These are phyloP conservation scores for Psilocybe cubensis DNA, from an alignment of 768 basidiomycete genomes.

Conservation along the genomic window DNA sequence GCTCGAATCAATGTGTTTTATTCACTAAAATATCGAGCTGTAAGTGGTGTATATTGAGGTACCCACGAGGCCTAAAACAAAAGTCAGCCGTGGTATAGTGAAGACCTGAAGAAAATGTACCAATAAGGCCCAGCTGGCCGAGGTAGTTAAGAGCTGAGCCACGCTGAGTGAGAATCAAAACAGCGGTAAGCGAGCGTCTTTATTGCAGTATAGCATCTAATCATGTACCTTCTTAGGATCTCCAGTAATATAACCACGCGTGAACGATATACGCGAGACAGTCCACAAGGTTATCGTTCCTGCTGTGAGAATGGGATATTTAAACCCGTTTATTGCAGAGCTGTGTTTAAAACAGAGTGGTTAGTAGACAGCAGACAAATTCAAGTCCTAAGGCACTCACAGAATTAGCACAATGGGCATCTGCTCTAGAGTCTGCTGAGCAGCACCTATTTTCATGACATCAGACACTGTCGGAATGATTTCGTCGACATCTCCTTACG, in stretches of 20 bases:
- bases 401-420: background rate
- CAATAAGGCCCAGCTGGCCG: background rate
- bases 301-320: slow-evolving; percentile 45
- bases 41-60: background rate
- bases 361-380: background rate
- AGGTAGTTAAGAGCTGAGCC: background rate
- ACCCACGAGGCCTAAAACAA: background rate
- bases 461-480: background rate
- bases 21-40: no score
- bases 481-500: background rate
- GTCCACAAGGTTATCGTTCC: slow-evolving; percentile 39
- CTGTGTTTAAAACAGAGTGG: slow-evolving; percentile 22
- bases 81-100: background rate
- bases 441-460: background rate
- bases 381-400: background rate
- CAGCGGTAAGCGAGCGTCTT: background rate
- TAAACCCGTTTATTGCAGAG: slow-evolving; percentile 41
- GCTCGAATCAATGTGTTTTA: no score
- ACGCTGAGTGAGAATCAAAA: background rate
- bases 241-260: slow-evolving; percentile 46
- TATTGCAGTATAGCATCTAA: background rate
- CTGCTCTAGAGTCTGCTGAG: background rate
- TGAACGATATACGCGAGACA: slow-evolving; percentile 45
- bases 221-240: slow-evolving; percentile 43
- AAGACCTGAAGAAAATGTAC: background rate